These are phyloP conservation scores for Penicillium sp. DNA, from an alignment of 2,329 filamentous ascomycete species.

Conservation along the genomic window DNA sequence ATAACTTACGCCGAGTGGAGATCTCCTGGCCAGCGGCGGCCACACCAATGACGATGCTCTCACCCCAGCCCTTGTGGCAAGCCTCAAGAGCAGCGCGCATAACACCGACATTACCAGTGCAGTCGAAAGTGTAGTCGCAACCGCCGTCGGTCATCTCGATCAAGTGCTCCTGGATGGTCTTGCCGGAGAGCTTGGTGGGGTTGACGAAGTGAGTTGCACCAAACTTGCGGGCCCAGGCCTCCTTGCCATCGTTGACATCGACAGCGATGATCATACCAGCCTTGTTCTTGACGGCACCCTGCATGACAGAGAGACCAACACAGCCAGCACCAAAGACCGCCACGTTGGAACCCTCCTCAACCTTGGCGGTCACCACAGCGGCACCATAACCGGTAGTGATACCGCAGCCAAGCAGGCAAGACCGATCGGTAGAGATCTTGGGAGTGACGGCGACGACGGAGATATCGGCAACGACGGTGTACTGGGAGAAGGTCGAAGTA, in stretches of 20 bases:
- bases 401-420: constrained; percentile 92
- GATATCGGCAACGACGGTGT: constrained; percentile 97
- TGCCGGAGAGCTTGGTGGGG: constrained; percentile 69
- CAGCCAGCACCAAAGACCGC: constrained; percentile 95
- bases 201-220: constrained; percentile 97
- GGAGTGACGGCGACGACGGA: constrained; percentile 91
- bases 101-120: constrained; percentile 93
- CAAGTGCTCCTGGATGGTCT: constrained; percentile 86
- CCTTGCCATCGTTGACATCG: constrained; percentile 83
- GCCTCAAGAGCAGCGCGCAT: constrained; percentile 96
- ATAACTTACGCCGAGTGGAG: constrained; percentile 76
- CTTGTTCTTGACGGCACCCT: constrained; percentile 83
- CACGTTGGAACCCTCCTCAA: constrained; percentile 85
- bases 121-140: constrained; percentile 99
- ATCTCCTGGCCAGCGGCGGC: constrained; percentile 96
- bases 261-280: constrained; percentile 64
- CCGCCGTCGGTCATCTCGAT: constrained; percentile 98
- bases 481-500: constrained; percentile 97
- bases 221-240: constrained; percentile 90
- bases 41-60: constrained; percentile 97
- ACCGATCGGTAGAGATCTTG: constrained; percentile 91
- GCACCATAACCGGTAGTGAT: constrained; percentile 99
- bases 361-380: constrained; percentile 85
- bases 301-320: constrained; percentile 91
- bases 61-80: constrained; percentile 98